These are phyloP conservation scores for Globisporangium acanthophoron DNA, from an alignment of 352 stramenopile genomes.

Conservation along the genomic window DNA sequence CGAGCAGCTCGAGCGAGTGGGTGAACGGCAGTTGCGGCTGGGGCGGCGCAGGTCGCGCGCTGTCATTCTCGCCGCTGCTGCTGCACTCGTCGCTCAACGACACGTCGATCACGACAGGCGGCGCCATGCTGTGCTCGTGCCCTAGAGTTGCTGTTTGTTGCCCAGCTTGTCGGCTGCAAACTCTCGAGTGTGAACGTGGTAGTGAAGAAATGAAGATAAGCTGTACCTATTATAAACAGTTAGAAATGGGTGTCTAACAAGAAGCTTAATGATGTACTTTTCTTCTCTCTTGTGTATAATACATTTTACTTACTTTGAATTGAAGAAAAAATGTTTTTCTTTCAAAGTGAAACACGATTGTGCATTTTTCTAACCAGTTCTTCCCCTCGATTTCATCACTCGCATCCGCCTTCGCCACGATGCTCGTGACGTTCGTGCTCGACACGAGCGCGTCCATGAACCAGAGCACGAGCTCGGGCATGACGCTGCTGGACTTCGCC, in stretches of 20 bases:
- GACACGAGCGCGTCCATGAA: constrained; percentile 90
- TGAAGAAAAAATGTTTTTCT: no score
- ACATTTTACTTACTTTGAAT: no score
- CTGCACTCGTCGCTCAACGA: not conserved
- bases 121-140: not conserved
- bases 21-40: not conserved
- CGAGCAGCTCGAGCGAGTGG: constrained; percentile 10
- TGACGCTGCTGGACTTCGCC: constrained; percentile 86
- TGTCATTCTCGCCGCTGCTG: not conserved
- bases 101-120: not conserved
- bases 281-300: no score
- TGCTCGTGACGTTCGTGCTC: constrained; percentile 89
- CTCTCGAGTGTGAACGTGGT: no score
- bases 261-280: no score
- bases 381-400: not conserved
- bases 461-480: constrained; percentile 82
- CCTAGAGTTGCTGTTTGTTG: no score
- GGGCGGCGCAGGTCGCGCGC: not conserved
- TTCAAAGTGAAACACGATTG: no score
- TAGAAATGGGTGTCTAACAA: no score
- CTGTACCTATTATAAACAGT: no score
- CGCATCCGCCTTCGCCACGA: constrained; percentile 12
- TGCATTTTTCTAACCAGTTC: not conserved
- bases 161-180: no score
- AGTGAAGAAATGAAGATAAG: no score